These are phyloP conservation scores for Microthlaspi erraticum DNA, from an alignment of 345 rosid species.

Conservation along the genomic window DNA sequence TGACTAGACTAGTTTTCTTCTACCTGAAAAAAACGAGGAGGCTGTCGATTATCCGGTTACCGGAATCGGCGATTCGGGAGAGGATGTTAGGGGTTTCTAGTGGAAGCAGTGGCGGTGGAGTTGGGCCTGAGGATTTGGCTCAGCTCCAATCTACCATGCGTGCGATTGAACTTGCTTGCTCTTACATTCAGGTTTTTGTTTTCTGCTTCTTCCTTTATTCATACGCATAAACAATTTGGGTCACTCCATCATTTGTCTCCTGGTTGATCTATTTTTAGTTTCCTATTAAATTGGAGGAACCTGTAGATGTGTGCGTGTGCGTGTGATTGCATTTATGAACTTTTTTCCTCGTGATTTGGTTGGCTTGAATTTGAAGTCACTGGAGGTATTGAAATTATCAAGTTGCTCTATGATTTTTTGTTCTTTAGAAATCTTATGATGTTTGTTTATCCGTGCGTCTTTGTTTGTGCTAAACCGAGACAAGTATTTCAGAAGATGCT, in stretches of 20 bases:
- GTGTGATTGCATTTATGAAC: constrained; percentile 37
- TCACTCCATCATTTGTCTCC: background rate
- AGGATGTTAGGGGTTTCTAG: constrained; percentile 60
- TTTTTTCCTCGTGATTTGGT: constrained; percentile 17
- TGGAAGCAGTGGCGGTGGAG: constrained; percentile 46
- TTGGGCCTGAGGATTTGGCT: constrained; percentile 56
- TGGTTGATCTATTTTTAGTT: constrained; percentile 30
- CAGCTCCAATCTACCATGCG: constrained; percentile 87
- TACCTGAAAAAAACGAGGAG: constrained; percentile 11
- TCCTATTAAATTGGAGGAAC: constrained; percentile 21
- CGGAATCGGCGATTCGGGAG: constrained; percentile 22
- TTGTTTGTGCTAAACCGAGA: background rate
- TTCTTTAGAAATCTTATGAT: constrained; percentile 1
- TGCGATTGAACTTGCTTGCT: constrained; percentile 94
- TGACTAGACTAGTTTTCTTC: background rate
- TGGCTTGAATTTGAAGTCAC: constrained; percentile 38
- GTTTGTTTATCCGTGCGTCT: constrained; percentile 14
- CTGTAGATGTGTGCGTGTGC: constrained; percentile 23
- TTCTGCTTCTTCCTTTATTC: constrained; percentile 18
- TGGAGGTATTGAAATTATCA: constrained; percentile 4
- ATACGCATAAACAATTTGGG: constrained; percentile 15
- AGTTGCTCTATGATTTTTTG: constrained; percentile 24
- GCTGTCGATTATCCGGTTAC: constrained; percentile 27
- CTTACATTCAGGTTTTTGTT: constrained; percentile 78
- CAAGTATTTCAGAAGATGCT: constrained; percentile 17